A percentile compares a stretch with the other conserved stretches of the same genome.
Conservation (phyloP, 768 basidiomycete species). For the Leccinum variicolor region DNA sequence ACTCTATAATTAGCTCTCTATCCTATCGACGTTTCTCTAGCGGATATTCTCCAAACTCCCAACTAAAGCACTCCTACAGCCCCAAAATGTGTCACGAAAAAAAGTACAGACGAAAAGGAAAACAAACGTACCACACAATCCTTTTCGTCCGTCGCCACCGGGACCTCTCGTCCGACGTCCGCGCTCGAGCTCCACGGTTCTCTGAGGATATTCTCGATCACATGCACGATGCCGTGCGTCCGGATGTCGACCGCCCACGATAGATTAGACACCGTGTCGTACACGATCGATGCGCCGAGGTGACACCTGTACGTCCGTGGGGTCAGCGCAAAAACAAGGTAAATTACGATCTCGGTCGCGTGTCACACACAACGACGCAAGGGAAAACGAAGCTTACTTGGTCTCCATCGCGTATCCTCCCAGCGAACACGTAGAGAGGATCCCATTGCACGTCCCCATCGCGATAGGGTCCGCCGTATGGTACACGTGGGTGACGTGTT, state of each 20-base stretch:
- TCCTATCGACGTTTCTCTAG: neutral
- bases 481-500: slow-evolving; percentile 87
- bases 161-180: slow-evolving; percentile 64
- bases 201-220: slow-evolving; percentile 71
- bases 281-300: slow-evolving; percentile 79
- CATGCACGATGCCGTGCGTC: slow-evolving; percentile 72
- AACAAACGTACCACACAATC: slow-evolving; percentile 65
- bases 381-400: slow-evolving; percentile 37
- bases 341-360: neutral
- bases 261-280: slow-evolving; percentile 85
- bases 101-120: neutral
- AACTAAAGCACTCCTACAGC: slow-evolving; percentile 62
- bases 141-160: slow-evolving; percentile 46
- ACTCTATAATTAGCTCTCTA: no score
- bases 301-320: slow-evolving; percentile 82
- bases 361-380: neutral
- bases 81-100: neutral
- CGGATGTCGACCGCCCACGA: slow-evolving; percentile 85
- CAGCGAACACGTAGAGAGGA: slow-evolving; percentile 75
- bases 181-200: slow-evolving; percentile 67
- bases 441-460: slow-evolving; percentile 83
- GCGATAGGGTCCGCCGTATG: slow-evolving; percentile 95
- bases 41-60: slow-evolving; percentile 60
- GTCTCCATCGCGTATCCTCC: slow-evolving; percentile 91
- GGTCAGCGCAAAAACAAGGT: neutral